These are phyloP conservation scores for Diphasiastrum complanatum DNA, from an alignment of 83 land plant species.

Conservation along the genomic window DNA sequence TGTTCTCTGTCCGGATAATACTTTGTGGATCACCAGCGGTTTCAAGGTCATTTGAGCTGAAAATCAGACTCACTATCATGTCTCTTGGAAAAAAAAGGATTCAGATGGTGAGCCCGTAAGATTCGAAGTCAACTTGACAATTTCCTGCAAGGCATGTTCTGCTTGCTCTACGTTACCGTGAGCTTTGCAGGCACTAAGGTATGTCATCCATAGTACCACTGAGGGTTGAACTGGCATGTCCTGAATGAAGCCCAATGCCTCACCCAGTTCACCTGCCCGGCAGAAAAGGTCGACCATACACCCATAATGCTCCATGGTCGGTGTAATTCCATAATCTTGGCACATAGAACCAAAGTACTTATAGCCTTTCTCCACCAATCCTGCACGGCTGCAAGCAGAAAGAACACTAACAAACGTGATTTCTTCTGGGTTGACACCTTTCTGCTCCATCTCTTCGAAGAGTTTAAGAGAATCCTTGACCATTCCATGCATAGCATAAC, in stretches of 20 bases:
- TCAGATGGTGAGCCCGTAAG: background rate
- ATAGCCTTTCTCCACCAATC: background rate
- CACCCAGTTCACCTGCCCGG: background rate
- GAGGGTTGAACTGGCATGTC: background rate
- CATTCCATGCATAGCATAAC: background rate
- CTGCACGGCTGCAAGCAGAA: background rate
- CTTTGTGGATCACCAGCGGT: too few species aligned
- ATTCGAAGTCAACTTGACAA: background rate
- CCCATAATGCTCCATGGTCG: background rate
- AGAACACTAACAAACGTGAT: background rate
- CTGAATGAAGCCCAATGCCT: background rate
- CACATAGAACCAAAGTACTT: background rate
- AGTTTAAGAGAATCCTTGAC: background rate
- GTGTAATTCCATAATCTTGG: background rate
- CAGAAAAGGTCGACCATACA: conserved; percentile 3
- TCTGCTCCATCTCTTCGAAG: background rate
- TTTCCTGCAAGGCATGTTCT: background rate
- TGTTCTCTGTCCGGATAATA: too few species aligned
- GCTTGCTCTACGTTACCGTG: background rate
- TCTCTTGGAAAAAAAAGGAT: too few species aligned
- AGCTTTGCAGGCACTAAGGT: background rate
- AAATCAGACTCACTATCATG: too few species aligned
- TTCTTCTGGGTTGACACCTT: background rate
- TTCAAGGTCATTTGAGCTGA: too few species aligned
- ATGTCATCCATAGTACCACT: background rate